A percentile compares a stretch with the other conserved stretches of the same genome.
phyloP scores from a whole-genome alignment of 73 alveolate genomes.

The Symbiodinium pilosum region DNA sequence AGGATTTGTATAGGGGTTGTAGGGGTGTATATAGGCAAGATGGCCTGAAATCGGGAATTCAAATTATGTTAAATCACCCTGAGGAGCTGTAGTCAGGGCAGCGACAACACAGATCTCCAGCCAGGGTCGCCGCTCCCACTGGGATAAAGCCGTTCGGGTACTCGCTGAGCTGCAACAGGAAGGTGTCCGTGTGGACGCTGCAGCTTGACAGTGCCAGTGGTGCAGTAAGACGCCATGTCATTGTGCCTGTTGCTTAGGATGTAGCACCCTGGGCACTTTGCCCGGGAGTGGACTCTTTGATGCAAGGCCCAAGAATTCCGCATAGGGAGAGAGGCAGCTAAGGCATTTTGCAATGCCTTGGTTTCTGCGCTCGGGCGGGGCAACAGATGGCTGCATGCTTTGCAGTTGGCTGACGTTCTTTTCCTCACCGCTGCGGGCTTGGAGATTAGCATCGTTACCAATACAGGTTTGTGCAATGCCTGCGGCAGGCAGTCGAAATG shows the following conservation, averaged over 20 bases:
- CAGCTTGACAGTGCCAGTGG: not conserved
- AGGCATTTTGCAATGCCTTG: conserved; percentile 58
- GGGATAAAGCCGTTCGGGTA: conserved; percentile 1
- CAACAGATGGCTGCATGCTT: not conserved
- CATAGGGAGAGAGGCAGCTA: not conserved
- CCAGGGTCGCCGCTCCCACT: conserved; percentile 3
- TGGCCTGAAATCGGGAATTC: no score
- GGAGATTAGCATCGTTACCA: conserved; percentile 9
- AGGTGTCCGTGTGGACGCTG: conserved; percentile 30
- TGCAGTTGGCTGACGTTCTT: not conserved
- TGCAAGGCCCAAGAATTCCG: no score
- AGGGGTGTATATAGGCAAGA: no score
- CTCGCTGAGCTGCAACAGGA: conserved; percentile 30
- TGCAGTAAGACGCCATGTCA: no score
- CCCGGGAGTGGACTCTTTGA: no score
- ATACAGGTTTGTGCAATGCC: not conserved
- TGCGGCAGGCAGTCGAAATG: not conserved
- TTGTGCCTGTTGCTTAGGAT: no score
- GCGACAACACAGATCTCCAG: conserved; percentile 25
- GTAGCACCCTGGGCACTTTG: no score
- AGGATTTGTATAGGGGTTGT: no score
- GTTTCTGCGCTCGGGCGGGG: conserved; percentile 45
- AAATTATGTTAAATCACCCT: no score
- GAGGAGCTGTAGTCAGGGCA: not conserved
- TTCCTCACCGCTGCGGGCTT: not conserved